Evolutionary conservation across 345 rosid genomes (phyloP).

Genomic region (Kernera saxatilis): DNA sequence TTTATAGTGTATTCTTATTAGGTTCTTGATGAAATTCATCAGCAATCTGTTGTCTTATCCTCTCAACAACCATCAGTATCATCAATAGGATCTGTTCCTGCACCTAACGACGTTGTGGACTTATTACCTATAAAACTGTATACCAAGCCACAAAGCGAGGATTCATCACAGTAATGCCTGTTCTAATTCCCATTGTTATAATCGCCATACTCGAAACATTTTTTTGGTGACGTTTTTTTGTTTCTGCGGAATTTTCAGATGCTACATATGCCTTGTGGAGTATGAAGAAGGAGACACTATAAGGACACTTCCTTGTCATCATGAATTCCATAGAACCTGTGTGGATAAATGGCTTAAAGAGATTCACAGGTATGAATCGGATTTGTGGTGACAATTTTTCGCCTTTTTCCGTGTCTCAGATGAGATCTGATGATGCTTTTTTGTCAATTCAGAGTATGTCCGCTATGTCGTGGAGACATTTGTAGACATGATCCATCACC

Average conservation of each 20-base stretch:
- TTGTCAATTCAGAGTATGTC: constrained; percentile 73
- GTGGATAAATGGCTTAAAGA: constrained; percentile 97
- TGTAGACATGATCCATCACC: constrained; percentile 53
- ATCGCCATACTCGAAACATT: background rate
- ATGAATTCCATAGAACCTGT: constrained; percentile 78
- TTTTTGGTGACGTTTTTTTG: background rate
- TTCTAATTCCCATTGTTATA: background rate
- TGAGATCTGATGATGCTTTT: constrained; percentile 13
- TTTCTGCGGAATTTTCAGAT: constrained; percentile 37
- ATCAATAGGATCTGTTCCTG: constrained; percentile 91
- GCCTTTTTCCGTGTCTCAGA: background rate
- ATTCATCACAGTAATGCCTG: constrained; percentile 66
- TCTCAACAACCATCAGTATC: constrained; percentile 83
- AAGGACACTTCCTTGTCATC: constrained; percentile 84
- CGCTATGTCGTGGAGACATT: constrained; percentile 90
- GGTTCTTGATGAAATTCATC: constrained; percentile 99
- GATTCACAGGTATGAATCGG: constrained; percentile 74
- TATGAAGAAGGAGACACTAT: constrained; percentile 88
- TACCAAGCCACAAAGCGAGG: constrained; percentile 57
- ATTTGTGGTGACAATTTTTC: background rate
- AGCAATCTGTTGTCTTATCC: constrained; percentile 92
- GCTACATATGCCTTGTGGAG: constrained; percentile 96
- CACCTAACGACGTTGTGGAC: constrained; percentile 86
- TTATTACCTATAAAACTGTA: constrained; percentile 63
- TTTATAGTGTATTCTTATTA: constrained; percentile 31